These are phyloP conservation scores for Aspergillus sp. DNA, from an alignment of 2,329 filamentous ascomycete species.

Conservation along the genomic window DNA sequence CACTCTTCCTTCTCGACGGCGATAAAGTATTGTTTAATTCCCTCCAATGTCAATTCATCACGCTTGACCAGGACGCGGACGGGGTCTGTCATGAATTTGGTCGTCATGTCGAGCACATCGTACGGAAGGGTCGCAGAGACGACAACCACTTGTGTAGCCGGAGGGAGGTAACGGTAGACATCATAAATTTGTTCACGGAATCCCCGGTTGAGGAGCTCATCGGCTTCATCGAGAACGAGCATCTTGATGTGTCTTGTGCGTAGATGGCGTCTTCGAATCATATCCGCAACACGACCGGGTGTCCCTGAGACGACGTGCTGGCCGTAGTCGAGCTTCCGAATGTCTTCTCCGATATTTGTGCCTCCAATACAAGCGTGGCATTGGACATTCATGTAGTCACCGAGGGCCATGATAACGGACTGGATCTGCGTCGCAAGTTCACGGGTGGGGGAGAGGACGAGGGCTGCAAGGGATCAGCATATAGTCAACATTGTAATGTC, in stretches of 20 bases:
- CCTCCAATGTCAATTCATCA: conserved; percentile 96
- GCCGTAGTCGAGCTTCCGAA: conserved; percentile 94
- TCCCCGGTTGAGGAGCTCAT: conserved; percentile 83
- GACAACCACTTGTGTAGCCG: conserved; percentile 96
- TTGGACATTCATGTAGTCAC: conserved; percentile 99
- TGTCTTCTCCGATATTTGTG: conserved; percentile 97
- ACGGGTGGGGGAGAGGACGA: conserved; percentile 92
- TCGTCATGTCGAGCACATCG: conserved; percentile 98
- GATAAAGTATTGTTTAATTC: conserved; percentile 98
- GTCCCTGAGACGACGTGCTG: conserved; percentile 98
- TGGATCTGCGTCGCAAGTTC: conserved; percentile 98
- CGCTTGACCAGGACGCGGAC: conserved; percentile 97
- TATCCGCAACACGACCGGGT: conserved; percentile 89
- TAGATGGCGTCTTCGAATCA: conserved; percentile 73
- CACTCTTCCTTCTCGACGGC: conserved; percentile 99
- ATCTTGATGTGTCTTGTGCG: conserved; percentile 76
- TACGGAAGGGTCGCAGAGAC: conserved; percentile 95
- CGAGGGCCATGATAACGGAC: conserved; percentile 98
- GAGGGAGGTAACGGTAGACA: conserved; percentile 94
- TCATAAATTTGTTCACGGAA: conserved; percentile 99
- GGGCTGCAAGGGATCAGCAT: conserved; percentile 51
- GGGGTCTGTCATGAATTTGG: conserved; percentile 99
- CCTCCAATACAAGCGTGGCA: conserved; percentile 98
- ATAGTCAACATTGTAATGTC: not conserved
- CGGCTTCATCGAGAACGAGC: conserved; percentile 73